Evolutionary conservation across 805 yeast species (phyloP), one percentile per base, ranked within the genome.

Genomic region (Allodekkera sacchari): DNA sequence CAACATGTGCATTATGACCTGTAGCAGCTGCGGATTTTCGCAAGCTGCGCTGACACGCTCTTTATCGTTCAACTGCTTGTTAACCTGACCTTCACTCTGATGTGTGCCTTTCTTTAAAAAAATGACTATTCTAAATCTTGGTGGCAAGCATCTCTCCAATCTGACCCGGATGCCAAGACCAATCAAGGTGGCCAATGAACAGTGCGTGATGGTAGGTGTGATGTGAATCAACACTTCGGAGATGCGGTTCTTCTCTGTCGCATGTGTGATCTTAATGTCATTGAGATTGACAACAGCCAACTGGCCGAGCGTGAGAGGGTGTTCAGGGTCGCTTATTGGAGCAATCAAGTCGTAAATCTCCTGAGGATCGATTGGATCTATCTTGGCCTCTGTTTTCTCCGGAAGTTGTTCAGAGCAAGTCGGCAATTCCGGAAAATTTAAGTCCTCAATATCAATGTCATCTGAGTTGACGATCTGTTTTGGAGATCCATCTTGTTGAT

Each of bases 11-110:
- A 87, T 81, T 23, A 92, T 82, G n/a, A 92, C 99, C 19, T 77
- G 70, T 24, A 88, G 61, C 26, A 92, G 63, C 61, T 92, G 98
- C 35, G 83, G 95, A 48, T 92, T 92, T 50, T 92, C 98, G 56
- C 97, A 88, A 0, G 99, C 99, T 18, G 98, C 98, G 20, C 95
- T 94, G 0, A 92, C 96, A 39, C 99, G 66, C 58, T 92, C 99
- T 59, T 92, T 92, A 53, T 92, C 99, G 50, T 92, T 92, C 38
- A 92, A 68, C 59, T 92, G 99, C 52, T 89, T 89, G 58, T 92
- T 92, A 15, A 92, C 97, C 52, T 92, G 98, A 43, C 72, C 73
- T 53, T 92, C 98, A 51, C 95, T 83, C 55, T 92, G 96, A 53
- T 92, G 99, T 1, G 94, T 74, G 2, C 97, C 97, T 45, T 84